Conservation (phyloP, 768 basidiomycete genomes). For the Leucocoprinus birnbaumii region DNA sequence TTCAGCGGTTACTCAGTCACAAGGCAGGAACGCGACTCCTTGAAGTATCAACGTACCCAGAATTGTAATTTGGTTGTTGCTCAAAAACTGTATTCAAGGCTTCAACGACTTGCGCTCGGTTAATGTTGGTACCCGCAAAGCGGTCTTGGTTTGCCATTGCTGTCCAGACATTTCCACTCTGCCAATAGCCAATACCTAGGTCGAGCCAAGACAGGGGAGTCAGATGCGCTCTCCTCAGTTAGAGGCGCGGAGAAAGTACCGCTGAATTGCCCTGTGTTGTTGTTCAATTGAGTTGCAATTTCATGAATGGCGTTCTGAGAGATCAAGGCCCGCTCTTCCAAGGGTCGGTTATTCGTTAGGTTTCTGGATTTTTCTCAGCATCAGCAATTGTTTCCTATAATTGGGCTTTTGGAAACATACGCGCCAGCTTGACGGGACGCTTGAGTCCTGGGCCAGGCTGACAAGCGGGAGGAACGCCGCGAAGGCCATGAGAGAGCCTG, state of each 20-base stretch:
- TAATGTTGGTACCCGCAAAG: conserved; percentile 30
- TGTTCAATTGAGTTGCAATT: conserved; percentile 34
- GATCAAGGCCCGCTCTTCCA: conserved; percentile 35
- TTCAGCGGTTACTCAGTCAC: neutral
- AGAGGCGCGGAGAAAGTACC: too few species aligned
- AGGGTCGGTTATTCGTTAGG: conserved; percentile 28
- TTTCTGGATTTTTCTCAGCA: conserved; percentile 39
- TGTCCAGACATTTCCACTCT: conserved; percentile 48
- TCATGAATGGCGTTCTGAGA: conserved; percentile 39
- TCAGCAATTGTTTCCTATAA: neutral
- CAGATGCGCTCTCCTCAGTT: conserved; percentile 13
- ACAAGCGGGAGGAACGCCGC: neutral
- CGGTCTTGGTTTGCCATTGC: conserved; percentile 48
- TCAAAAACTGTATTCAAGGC: conserved; percentile 40
- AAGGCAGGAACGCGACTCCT: neutral
- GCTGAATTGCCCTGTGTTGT: conserved; percentile 38
- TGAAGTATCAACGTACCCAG: conserved; percentile 27
- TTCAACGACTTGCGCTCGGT: conserved; percentile 33
- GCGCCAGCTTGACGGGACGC: conserved; percentile 40
- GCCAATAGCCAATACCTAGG: conserved; percentile 52
- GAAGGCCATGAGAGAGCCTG: neutral
- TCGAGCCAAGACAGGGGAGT: neutral
- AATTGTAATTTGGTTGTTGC: conserved; percentile 36
- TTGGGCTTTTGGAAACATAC: conserved; percentile 31
- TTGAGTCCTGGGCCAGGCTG: conserved; percentile 32